Base-by-base conservation (phyloP, 2,329 filamentous ascomycete species). In the Ophiostoma pallidulum region DNA sequence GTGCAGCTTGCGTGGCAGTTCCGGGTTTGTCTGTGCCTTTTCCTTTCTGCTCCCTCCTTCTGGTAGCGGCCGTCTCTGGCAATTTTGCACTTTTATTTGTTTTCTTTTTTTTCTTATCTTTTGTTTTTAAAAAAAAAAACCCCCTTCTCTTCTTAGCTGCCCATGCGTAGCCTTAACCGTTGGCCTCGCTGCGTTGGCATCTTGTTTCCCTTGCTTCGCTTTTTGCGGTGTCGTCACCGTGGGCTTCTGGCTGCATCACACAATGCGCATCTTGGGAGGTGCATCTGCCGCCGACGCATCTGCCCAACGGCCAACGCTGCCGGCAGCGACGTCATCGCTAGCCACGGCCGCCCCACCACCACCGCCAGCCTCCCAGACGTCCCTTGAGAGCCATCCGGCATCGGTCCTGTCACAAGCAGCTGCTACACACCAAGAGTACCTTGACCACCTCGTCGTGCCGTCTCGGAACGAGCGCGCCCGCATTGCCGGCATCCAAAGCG, bases 381-480 rank as follows among this genome's bases (percentile, higher is more conserved):
- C 44, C 14, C 24, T 40, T 16, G 44, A 46, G 26, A 46, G 28
- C 28, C 33, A 16, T 18, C 42, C 20, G 22, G n/a, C 33, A 10
- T 45, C 42, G 16, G 22, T 38, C 19, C 32, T 33, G 14, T 59
- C 60, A n/a, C 49, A 53, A 37, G 53, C 50, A 18, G 59, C 57
- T n/a, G n/a, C n/a, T n/a, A n/a, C n/a, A 32, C 61, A 58, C 41
- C 65, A 68, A 53, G 61, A 66, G 50, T 77, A 77, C 57, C 65
- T 77, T 61, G 71, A 74, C 48, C 71, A 71, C 9, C 61, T 77
- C 10, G 62, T 70, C 18, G 65, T 68, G 37, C 73, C 74, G 2
- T 70, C 72, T 1, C 54, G 53, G 24, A 62, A 69, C 26, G 65
- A 72, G 48, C 71, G 78, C 29, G 61, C 68, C 51, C 66, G 66